Evolutionary conservation across 2,329 filamentous ascomycete species (phyloP), one percentile per base, ranked within the genome.

Genomic region (Colletotrichum melonis): DNA sequence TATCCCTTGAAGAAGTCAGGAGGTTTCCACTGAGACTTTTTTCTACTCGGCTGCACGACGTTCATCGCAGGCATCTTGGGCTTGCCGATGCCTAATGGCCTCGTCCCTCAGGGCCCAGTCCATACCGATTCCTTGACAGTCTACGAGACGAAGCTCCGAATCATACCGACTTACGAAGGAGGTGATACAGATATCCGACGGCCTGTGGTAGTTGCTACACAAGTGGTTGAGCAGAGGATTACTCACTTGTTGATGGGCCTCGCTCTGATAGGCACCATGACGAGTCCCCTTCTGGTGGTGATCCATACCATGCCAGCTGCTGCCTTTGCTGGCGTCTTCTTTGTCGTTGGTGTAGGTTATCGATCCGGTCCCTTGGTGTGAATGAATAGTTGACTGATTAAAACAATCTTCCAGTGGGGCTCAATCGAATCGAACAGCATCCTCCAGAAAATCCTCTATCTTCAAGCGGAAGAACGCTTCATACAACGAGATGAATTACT

Each of bases 1-100:
- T 90, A 88, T 60, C 88, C 88, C 0, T 81, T 91, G 12, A 85
- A 85, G 65, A 90, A 91, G 75, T 88, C 88, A 0, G 88, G 87
- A 0, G 88, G 88, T n/a, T 90, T 90, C 77, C 88, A 90, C 77
- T 90, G 88, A 88, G 89, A 90, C 78, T 86, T 90, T 76, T 90
- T 90, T 79, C 83, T 91, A 0, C 83, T 90, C 0, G 89, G 88
- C 7, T 84, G 86, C 72, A 90, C 88, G 0, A 89, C 87, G 1
- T 88, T 88, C 72, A 82, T 90, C 24, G 84, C 85, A 2, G 88
- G 87, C 0, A 84, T 91, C n/a, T 82, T 90, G 12, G 88, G 88
- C 2, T 84, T 90, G 7, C 89, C 88, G 0, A 84, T 90, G 49
- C 88, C 89, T 2, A 91, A 91, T 70, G 89, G 88, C 5, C 82